Conservation (phyloP, 768 basidiomycete genomes). For the Suillus occidentalis region DNA sequence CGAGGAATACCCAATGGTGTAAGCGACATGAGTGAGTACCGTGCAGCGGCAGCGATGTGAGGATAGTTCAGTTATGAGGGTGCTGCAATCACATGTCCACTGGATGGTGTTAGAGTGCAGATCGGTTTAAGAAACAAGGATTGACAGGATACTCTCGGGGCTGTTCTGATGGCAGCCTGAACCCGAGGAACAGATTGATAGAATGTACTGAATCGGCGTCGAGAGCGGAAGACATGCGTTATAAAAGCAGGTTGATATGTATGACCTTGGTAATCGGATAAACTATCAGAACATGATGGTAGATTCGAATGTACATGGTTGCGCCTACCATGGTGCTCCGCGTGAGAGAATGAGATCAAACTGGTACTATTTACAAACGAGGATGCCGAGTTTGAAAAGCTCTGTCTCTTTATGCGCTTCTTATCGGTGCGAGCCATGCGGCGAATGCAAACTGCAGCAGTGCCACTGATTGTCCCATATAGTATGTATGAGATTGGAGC, state of each 20-base stretch:
- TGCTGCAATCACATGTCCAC: neutral
- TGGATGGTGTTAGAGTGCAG: neutral
- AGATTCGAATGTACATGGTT: neutral
- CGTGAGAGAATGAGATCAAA: neutral
- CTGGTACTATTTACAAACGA: neutral
- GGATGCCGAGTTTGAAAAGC: no score
- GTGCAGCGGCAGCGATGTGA: neutral
- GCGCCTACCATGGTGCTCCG: neutral
- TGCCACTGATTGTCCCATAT: neutral
- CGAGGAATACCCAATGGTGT: neutral
- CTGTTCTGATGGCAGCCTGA: slow-evolving; percentile 1
- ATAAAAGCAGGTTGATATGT: neutral
- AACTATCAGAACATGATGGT: neutral
- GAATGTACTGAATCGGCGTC: neutral
- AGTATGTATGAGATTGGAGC: neutral
- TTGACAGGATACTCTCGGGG: neutral
- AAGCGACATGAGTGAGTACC: neutral
- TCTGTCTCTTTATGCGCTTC: no score
- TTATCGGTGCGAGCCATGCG: neutral
- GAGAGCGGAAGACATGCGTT: neutral
- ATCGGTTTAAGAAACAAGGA: neutral
- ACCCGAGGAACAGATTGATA: neutral
- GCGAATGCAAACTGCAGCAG: neutral
- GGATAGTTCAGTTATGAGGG: neutral
- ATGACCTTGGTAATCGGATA: neutral